A percentile compares a stretch with the other conserved stretches of the same genome.
phyloP scores from a whole-genome alignment of 768 basidiomycete species.

The Rhodotorula diobovata region DNA sequence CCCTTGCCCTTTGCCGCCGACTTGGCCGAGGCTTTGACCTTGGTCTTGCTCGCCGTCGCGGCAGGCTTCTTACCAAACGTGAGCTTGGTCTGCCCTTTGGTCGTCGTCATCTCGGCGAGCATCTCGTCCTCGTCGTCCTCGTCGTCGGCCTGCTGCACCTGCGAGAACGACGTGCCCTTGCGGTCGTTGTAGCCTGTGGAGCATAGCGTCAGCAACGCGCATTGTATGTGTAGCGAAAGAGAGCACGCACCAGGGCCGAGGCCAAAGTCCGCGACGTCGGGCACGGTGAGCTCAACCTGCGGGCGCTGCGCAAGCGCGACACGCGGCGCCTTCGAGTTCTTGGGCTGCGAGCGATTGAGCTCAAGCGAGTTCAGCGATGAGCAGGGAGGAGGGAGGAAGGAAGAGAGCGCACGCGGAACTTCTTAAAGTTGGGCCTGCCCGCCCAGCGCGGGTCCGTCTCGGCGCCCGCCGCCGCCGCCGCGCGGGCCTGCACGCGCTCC shows the following conservation, averaged over 20 bases:
- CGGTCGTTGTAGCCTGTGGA: slow-evolving; percentile 20
- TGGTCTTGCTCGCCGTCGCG: neutral
- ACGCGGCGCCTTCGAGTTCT: slow-evolving; percentile 17
- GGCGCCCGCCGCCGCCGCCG: slow-evolving; percentile 1
- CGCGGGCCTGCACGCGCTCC: slow-evolving; percentile 3
- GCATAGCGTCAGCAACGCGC: neutral
- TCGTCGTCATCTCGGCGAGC: neutral
- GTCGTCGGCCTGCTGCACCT: slow-evolving; percentile 17
- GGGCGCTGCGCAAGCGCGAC: slow-evolving; percentile 9
- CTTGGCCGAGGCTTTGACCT: slow-evolving; percentile 11
- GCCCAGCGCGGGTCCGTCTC: slow-evolving; percentile 17
- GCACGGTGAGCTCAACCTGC: slow-evolving; percentile 15
- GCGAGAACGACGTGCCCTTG: slow-evolving; percentile 10
- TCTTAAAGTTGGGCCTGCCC: slow-evolving; percentile 33
- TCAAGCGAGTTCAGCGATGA: no score
- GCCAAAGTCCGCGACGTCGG: slow-evolving; percentile 28
- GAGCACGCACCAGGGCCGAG: slow-evolving; percentile 26
- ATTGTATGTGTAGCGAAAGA: no score
- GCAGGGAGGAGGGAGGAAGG: no score
- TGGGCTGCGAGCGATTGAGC: slow-evolving; percentile 11
- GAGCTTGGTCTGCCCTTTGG: slow-evolving; percentile 7
- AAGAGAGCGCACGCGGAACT: slow-evolving; percentile 26
- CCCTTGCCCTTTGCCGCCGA: slow-evolving; percentile 14
- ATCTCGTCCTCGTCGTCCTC: slow-evolving; percentile 31
- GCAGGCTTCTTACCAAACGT: slow-evolving; percentile 10